phyloP scores from a whole-genome alignment of 106 monocot genomes.

The Phalaenopsis aphrodite region DNA sequence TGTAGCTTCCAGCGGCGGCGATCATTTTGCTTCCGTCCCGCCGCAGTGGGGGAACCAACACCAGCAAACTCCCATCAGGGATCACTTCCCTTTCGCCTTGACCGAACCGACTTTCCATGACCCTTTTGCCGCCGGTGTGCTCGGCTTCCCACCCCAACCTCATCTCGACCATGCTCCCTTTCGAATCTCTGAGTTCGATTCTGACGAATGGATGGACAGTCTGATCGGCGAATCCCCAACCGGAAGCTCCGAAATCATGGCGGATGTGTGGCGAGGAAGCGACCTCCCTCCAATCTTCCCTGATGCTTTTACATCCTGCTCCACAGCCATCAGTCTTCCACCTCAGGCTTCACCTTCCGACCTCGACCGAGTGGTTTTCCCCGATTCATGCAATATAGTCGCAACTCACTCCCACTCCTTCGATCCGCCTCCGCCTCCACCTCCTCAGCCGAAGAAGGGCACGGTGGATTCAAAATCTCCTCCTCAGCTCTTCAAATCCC shows the following conservation, averaged over 20 bases:
- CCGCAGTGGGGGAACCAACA: constrained; percentile 19
- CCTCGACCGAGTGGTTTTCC: constrained; percentile 46
- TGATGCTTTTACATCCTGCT: constrained; percentile 23
- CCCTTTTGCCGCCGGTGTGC: constrained; percentile 30
- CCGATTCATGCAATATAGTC: constrained; percentile 18
- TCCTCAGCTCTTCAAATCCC: constrained; percentile 42
- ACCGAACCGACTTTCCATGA: constrained; percentile 35
- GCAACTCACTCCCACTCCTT: not conserved
- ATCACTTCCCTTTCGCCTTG: constrained; percentile 33
- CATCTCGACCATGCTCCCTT: constrained; percentile 22
- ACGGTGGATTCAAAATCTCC: not conserved
- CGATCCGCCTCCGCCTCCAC: constrained; percentile 18
- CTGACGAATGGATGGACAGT: constrained; percentile 91
- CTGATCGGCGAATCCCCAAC: constrained; percentile 49
- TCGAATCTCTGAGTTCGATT: constrained; percentile 49
- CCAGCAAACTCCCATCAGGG: constrained; percentile 6
- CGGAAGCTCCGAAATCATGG: constrained; percentile 26
- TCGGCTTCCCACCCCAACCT: constrained; percentile 6
- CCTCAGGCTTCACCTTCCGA: constrained; percentile 28
- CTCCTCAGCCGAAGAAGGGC: constrained; percentile 8
- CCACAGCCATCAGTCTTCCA: constrained; percentile 10
- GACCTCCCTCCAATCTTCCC: constrained; percentile 35
- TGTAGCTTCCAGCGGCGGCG: constrained; percentile 11
- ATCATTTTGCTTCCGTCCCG: constrained; percentile 17
- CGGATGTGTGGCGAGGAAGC: constrained; percentile 19